Evolutionary conservation across 495 filamentous ascomycete genomes (phyloP), one percentile per base, ranked within the genome.

Genomic region (Hypoxylon crocopeplum): DNA sequence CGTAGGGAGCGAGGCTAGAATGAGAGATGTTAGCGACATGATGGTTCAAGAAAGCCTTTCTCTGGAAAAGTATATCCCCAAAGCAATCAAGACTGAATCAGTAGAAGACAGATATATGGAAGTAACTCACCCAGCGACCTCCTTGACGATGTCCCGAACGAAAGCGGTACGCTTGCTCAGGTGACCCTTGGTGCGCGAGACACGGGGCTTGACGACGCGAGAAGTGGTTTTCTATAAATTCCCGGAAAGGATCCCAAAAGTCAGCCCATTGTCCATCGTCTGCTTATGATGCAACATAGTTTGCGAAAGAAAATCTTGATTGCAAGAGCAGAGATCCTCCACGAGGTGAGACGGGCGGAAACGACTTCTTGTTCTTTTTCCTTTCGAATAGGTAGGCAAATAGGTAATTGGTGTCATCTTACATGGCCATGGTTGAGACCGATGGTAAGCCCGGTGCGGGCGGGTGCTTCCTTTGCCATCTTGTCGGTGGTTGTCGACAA

Each of bases 371-470:
- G 36, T 25, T 25, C 39, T 33, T 45, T 50, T 50, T 48, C 48
- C 15, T 48, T 53, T 34, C 34, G 48, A 49, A 51, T 25, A 30
- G 45, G 30, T 38, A 39, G 36, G 34, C 33, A 37, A 22, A 24
- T 37, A 42, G 34, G 27, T 39, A 52, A 38, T 53, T 45, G 40
- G 25, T 13, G 45, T 67, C 59, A 66, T 66, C 62, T 66, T 92
- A 94, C 91, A 80, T 94, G 89, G 74, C 93, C 93, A 75, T 84
- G 86, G 82, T 97, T 96, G 71, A 91, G 74, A 72, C 93, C 93
- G 73, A 86, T 79, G 77, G 85, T 80, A 69, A 96, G 82, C 78
- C 90, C 90, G 76, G 81, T 84, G 72, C 86, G 84, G 77, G 86
- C 84, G 52, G 69, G 63, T 22, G 65, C 54, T 67, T 75, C 69